Base-by-base conservation (phyloP, 306 rosid species). In the Cucurbita pepo region DNA sequence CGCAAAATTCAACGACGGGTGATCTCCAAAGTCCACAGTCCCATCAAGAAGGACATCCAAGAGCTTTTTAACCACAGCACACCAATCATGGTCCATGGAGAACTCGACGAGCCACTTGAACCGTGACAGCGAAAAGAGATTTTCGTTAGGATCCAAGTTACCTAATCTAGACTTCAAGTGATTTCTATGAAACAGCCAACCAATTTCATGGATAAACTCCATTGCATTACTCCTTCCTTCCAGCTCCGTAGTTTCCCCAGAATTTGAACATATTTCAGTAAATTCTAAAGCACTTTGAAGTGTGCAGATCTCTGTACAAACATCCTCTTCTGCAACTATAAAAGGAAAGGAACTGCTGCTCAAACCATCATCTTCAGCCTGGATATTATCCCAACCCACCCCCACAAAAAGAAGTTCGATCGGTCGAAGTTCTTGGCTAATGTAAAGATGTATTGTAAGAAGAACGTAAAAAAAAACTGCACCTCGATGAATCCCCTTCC, bases 401-500 rank as follows among this genome's bases (percentile, higher is more conserved):
- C 34, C 34, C 3, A 30, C 34, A 30, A 30, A 30, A 30, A 30
- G 34, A 30, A 30, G 34, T 30, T 30, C 3, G 1, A 30, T 30
- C 34, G 34, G 34, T 30, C 3, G 34, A 30, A 30, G 34, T 30
- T 30, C 3, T 37, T 64, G 51, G 48, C 43, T 64, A 64, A 36
- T 11, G 15, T 45, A 43, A 37, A 51, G 75, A 55, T 72, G 47
- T 11, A 71, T 45, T 19, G 45, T 47, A 15, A 14, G 15, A 50
- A 73, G 54, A 58, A 60, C 15, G 22, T 73, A 30, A 13, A 76
- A 75, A 75, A 64, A 37, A 57, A 67, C 58, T 54, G 69, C 43
- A 93, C 96, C 96, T 93, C 91, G 69, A 92, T 82, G 82, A 92
- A 92, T 69, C 97, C 97, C 75, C 96, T 85, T 80, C 97, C 97